Conservation (phyloP, 805 yeast genomes). For the Ogataea paraovalis region DNA sequence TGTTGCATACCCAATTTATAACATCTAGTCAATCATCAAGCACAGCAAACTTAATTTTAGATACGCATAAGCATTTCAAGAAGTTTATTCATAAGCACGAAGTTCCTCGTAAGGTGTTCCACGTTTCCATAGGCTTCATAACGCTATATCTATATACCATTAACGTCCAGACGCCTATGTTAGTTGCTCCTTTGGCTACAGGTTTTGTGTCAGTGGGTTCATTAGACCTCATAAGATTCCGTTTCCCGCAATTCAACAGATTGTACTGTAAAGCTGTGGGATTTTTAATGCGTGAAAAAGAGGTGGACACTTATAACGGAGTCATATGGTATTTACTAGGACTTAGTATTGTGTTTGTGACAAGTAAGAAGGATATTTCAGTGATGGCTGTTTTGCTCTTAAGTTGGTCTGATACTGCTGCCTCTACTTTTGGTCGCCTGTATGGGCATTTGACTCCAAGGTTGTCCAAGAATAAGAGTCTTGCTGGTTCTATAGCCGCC, state of each 20-base stretch:
- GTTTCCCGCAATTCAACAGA: constrained; percentile 56
- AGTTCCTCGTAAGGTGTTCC: constrained; percentile 82
- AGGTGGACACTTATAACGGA: constrained; percentile 73
- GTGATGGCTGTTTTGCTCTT: constrained; percentile 72
- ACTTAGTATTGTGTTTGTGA: constrained; percentile 59
- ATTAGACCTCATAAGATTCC: constrained; percentile 67
- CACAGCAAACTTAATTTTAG: constrained; percentile 22
- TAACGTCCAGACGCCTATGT: constrained; percentile 51
- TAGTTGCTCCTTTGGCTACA: constrained; percentile 56
- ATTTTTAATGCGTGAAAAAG: constrained; percentile 80
- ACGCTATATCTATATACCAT: constrained; percentile 68
- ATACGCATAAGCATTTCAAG: constrained; percentile 28
- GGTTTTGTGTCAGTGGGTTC: constrained; percentile 54
- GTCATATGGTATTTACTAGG: constrained; percentile 86
- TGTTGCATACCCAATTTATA: neutral
- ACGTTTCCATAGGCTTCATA: constrained; percentile 82
- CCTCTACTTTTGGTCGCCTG: constrained; percentile 86
- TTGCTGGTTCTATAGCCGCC: constrained; percentile 91
- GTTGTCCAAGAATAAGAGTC: constrained; percentile 67
- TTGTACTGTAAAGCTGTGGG: constrained; percentile 68
- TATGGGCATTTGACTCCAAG: constrained; percentile 83
- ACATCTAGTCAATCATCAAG: constrained; percentile 9
- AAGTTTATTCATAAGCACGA: constrained; percentile 59
- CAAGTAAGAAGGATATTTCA: constrained; percentile 77
- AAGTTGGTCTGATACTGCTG: constrained; percentile 98